Evolutionary conservation across 1,284 basidiomycete species (phyloP).

Genomic region (Singerocomus rubriflavus): DNA sequence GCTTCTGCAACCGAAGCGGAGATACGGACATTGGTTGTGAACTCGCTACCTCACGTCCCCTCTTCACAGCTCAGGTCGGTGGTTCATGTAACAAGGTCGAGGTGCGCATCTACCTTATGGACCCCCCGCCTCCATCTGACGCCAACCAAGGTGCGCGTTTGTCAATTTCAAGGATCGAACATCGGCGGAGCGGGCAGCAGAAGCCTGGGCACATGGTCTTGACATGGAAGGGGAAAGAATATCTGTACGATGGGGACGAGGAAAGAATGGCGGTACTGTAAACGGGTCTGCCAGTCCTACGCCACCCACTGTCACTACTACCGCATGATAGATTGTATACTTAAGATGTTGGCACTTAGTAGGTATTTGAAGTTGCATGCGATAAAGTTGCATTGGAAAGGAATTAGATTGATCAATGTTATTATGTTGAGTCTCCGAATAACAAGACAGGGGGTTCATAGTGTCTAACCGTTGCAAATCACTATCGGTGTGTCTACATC

Average conservation of each 20-base stretch:
- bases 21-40: conserved; percentile 74
- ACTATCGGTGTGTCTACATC: background rate
- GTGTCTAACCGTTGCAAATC: conserved; percentile 6
- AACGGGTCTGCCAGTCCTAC: conserved; percentile 6
- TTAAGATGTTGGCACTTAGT: background rate
- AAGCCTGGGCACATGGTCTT: conserved; percentile 84
- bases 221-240: conserved; percentile 78
- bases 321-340: conserved; percentile 11
- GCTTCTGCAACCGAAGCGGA: conserved; percentile 69
- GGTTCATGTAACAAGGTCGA: conserved; percentile 82
- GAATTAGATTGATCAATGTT: no score
- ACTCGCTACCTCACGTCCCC: conserved; percentile 68
- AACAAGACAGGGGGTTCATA: background rate
- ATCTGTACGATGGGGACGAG: conserved; percentile 85
- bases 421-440: no score
- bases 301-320: conserved; percentile 5
- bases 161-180: conserved; percentile 86
- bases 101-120: conserved; percentile 37
- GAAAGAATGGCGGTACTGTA: conserved; percentile 40
- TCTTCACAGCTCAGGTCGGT: conserved; percentile 75
- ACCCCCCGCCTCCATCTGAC: conserved; percentile 10
- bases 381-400: background rate
- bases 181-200: conserved; percentile 83
- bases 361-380: background rate
- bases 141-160: conserved; percentile 81